Evolutionary conservation across 2,329 filamentous ascomycete genomes (phyloP), one percentile per base, ranked within the genome.

Genomic region (Hypomyces perniciosus): DNA sequence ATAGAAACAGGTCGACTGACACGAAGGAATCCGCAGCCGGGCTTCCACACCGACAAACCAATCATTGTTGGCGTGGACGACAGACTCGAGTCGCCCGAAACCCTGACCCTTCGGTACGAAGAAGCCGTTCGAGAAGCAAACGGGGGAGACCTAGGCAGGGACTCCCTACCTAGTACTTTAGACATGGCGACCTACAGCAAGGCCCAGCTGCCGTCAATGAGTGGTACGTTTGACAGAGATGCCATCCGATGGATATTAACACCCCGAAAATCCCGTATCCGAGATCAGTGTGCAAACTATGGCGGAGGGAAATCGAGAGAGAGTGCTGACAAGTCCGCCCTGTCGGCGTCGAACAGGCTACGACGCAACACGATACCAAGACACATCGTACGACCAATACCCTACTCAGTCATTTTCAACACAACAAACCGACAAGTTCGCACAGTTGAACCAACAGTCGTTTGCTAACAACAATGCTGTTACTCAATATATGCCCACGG

Each of bases 161-260:
- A 76, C 71, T 81, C 73, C 72, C 75, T 77, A 66, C 75, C 65
- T 56, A 60, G 59, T 57, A 56, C 68, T 44, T 61, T 67, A 28
- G 62, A 68, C 12, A 72, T 72, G 70, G 69, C 69, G 43, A 60
- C 70, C 69, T 85, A 85, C 72, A 91, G 90, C 77, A 95, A 95
- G 72, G 72, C 82, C 53, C 83, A 86, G 68, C 77, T 84, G 71
- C 78, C 85, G 69, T 86, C 85, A 68, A 80, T 91, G 74, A 86
- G 92, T 72, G 87, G 90, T 95, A 76, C 74, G 89, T 84, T 12
- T 40, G 5, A 5, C n/a, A 26, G 12, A 13, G 12, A 35, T 12
- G 12, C 33, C 33, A 12, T 35, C 33, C 33, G 8, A 8, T 35
- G 3, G 33, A 12, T 35, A 8, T 35, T 35, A 8, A 35, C 12